Conservation (phyloP, 2,329 filamentous ascomycete species). For the Phyllachora maydis region DNA sequence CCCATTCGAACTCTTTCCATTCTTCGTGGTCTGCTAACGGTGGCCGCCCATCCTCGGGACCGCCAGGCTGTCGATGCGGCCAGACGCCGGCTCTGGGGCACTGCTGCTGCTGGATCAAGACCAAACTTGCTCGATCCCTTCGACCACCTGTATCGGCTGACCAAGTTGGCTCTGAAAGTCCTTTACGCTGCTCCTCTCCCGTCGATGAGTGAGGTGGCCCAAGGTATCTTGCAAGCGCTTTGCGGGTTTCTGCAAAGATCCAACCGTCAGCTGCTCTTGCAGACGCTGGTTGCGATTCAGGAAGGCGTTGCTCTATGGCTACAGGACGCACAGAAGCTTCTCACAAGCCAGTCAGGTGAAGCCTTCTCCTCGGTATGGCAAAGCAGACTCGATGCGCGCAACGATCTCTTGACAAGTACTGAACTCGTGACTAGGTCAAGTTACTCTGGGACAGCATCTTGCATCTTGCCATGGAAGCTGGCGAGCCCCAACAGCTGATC, state of each 20-base stretch:
- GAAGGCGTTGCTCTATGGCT: conserved; percentile 42
- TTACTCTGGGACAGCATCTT: conserved; percentile 28
- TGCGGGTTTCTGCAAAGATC: conserved; percentile 28
- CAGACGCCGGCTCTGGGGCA: conserved; percentile 45
- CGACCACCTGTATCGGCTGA: conserved; percentile 41
- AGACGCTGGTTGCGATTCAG: conserved; percentile 39
- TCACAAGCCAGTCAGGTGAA: conserved; percentile 16
- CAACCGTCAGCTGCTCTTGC: conserved; percentile 25
- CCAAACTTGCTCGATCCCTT: conserved; percentile 36
- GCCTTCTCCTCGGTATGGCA: conserved; percentile 23
- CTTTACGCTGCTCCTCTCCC: conserved; percentile 23
- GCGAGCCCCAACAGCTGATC: conserved; percentile 21
- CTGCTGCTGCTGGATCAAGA: conserved; percentile 14
- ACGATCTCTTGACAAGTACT: conserved; percentile 5
- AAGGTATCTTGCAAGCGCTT: conserved; percentile 30
- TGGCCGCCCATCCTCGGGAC: conserved; percentile 34
- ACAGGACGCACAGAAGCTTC: conserved; percentile 27
- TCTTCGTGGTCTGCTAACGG: conserved; percentile 19
- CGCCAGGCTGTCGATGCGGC: conserved; percentile 43
- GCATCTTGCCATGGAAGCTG: conserved; percentile 13
- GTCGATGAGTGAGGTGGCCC: conserved; percentile 12
- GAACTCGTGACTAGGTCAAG: conserved; percentile 18
- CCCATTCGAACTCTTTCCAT: conserved; percentile 12
- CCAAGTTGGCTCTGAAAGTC: conserved; percentile 26
- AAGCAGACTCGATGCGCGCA: neutral